phyloP scores from a whole-genome alignment of 2,329 filamentous ascomycete genomes.

The Botrytis squamosa region DNA sequence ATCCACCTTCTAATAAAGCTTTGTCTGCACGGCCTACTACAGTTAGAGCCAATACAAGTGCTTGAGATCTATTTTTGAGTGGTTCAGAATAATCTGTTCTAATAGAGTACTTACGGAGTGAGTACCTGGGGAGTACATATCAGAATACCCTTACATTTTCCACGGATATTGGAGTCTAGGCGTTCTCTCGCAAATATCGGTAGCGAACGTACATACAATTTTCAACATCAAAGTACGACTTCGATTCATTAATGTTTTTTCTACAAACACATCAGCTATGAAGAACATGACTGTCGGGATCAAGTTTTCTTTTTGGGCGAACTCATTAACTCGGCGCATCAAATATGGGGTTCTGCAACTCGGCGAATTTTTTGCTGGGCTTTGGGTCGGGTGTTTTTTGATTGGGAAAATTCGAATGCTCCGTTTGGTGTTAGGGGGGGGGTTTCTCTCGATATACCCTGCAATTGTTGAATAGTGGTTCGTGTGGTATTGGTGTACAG shows the following conservation, averaged over 20 bases:
- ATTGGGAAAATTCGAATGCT: background rate
- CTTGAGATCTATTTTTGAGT: background rate
- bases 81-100: background rate
- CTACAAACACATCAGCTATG: background rate
- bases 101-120: background rate
- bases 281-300: background rate
- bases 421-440: background rate
- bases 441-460: background rate
- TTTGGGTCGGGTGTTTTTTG: background rate
- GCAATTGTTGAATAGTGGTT: background rate
- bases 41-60: background rate
- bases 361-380: background rate
- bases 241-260: background rate
- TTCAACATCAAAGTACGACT: too few relatives aligned
- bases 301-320: background rate
- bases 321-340: background rate
- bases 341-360: background rate
- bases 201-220: background rate
- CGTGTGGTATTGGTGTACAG: background rate
- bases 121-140: background rate
- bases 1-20: background rate
- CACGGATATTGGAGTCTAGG: background rate
- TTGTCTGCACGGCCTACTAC: background rate
- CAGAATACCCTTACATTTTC: background rate
- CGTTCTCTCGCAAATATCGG: background rate